Percentiles rank a stretch among this genome's conserved stretches.
These are phyloP conservation scores for Talaromyces sp. DNA, from an alignment of 2,329 filamentous ascomycete species.

Conservation along the genomic window DNA sequence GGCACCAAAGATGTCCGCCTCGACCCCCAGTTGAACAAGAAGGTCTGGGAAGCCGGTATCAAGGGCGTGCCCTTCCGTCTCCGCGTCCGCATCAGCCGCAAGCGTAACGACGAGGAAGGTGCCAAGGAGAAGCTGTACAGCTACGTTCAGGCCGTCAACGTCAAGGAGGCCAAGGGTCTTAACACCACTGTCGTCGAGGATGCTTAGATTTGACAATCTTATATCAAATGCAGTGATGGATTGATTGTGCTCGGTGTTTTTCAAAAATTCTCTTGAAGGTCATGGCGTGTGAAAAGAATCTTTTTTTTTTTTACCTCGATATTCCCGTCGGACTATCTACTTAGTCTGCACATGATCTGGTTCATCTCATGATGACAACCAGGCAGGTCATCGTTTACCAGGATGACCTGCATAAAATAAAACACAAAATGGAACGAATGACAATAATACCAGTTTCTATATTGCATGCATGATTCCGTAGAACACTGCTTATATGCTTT, in stretches of 20 bases:
- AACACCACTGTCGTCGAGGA: constrained; percentile 82
- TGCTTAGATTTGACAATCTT: constrained; percentile 12
- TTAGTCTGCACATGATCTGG: neutral
- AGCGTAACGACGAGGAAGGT: constrained; percentile 99
- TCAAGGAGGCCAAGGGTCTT: constrained; percentile 98
- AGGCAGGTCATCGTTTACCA: neutral
- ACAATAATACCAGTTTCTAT: neutral
- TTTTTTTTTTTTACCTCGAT: neutral
- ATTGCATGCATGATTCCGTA: neutral
- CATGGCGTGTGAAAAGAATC: neutral
- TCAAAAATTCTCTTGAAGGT: neutral
- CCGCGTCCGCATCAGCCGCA: constrained; percentile 96
- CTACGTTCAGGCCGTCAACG: constrained; percentile 99
- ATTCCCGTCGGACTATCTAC: neutral
- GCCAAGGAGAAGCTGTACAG: constrained; percentile 99
- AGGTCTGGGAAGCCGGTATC: constrained; percentile 99
- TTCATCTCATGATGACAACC: neutral
- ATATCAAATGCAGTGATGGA: neutral
- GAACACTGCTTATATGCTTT: neutral
- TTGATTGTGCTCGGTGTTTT: neutral
- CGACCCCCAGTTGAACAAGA: constrained; percentile 99
- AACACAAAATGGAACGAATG: constrained; percentile 4
- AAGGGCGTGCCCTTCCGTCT: constrained; percentile 98
- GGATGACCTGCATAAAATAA: constrained; percentile 4
- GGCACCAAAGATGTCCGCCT: constrained; percentile 95